Base-by-base conservation (phyloP, 129 eudicot genomes). In the Pittosporum tobira region DNA sequence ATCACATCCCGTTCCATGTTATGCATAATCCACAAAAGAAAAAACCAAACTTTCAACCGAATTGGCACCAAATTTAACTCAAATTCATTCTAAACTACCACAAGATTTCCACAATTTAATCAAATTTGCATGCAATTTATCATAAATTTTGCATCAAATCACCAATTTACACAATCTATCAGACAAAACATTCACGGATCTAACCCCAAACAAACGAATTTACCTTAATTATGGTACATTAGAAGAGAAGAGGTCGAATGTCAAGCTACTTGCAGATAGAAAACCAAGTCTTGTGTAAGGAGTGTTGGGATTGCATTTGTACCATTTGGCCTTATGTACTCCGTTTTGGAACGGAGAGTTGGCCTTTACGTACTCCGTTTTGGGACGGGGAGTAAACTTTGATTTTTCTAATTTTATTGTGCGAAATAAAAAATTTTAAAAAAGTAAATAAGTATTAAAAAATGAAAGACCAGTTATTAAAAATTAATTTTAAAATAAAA, bases 1-100 rank as follows among this genome's bases (percentile, higher is more conserved):
- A 87, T 55, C 36, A 91, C 77, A 48, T 79, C 94, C n/a, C 77
- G 63, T 61, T 87, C 94, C 98, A 83, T n/a, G n/a, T 61, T 64
- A 63, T 64, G 48, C 52, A 50, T 50, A 20, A 54, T n/a, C n/a
- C 13, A 47, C 56, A 48, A 31, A 64, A 46, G 29, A 56, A 49
- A 59, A 21, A 3, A 9, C 73, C 66, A 59, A 13, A 49, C 64
- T 60, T 51, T 65, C n/a, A n/a, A n/a, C n/a, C n/a, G 60, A 64
- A 27, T 40, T 49, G n/a, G n/a, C n/a, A n/a, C n/a, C n/a, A 71
- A 66, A 30, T 53, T 37, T 30, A 52, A 68, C 59, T 56, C 61
- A 31, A 56, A 56, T 56, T 21, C 14, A 54, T 15, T 16, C 30
- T 46, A 62, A 14, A 37, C 10, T 15, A 16, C 46, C 46, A 55